Evolutionary conservation across 257 asterid genomes (phyloP), one percentile per base, ranked within the genome.

Genomic region (Cinchona pubescens): DNA sequence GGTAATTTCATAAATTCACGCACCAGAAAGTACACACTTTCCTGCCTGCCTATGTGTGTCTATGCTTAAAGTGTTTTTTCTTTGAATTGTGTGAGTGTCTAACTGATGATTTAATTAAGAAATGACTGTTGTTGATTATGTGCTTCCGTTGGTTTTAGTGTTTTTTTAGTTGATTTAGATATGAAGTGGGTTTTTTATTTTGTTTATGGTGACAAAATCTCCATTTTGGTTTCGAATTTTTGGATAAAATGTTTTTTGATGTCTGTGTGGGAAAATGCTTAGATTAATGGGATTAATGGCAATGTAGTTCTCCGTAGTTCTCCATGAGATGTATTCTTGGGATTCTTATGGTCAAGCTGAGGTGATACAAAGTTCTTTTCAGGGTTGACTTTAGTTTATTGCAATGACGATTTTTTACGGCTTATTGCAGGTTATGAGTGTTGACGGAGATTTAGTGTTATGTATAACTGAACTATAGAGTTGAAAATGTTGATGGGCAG

Each of bases 1-100:
- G 82, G 85, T 77, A 67, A 80, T 59, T 16, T 71, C 21, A 3
- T 18, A 19, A 35, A 43, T 35, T 21, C 19, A 0, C 38, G 19
- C 23, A 11, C 5, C 0, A 12, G n/a, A n/a, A n/a, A n/a, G 2
- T 19, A 2, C 53, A 14, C 34, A 0, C 9, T 27, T 34, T 14
- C 3, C 42, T 16, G 3, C 23, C 3, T 67, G 55, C 68, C 0
- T n/a, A 0, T 42, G 48, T n/a, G 25, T 5, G 3, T n/a, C 12
- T 5, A 1, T 21, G 37, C 65, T 27, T 37, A 59, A 27, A 59
- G 4, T 11, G 14, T 18, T 2, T 34, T 59, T 59, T 0, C 45
- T n/a, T 56, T n/a, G 14, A 23, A 7, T n/a, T 56, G 16, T 58
- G 35, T 1, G 29, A 3, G 0, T 58, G 35, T 25, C 25, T 58